Conservation (phyloP, 139 green algal genomes). For the Tetradesmus lagerheimii region DNA sequence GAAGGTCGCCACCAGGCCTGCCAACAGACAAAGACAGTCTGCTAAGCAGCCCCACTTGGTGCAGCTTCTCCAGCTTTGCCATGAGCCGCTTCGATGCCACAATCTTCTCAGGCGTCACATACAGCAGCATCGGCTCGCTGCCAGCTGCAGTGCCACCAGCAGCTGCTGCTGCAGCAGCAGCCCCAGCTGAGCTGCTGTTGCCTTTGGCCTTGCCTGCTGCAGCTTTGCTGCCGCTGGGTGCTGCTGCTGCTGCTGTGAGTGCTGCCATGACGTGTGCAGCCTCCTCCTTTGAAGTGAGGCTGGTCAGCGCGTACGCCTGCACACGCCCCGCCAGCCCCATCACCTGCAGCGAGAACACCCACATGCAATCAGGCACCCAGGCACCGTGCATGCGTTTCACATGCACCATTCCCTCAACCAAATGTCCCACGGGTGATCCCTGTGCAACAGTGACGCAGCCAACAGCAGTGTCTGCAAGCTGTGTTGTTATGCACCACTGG, state of each 20-base stretch:
- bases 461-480: neutral
- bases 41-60: conserved; percentile 42
- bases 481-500: neutral
- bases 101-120: conserved; percentile 90
- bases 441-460: neutral
- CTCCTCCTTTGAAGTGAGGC: conserved; percentile 73
- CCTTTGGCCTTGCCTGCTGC: neutral
- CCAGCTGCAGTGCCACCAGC: neutral
- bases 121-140: conserved; percentile 75
- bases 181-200: neutral
- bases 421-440: neutral
- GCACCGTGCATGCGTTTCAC: too few relatives aligned
- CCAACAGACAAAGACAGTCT: neutral
- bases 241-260: conserved; percentile 33
- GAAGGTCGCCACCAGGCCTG: neutral
- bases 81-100: conserved; percentile 65
- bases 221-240: neutral
- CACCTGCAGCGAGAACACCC: neutral
- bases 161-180: neutral
- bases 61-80: conserved; percentile 73
- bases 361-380: neutral
- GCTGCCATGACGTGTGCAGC: conserved; percentile 8
- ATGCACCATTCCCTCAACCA: too few relatives aligned
- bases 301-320: conserved; percentile 64
- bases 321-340: conserved; percentile 13